Conservation (phyloP, 2,329 filamentous ascomycete genomes). For the Orbilia blumenaviensis region DNA sequence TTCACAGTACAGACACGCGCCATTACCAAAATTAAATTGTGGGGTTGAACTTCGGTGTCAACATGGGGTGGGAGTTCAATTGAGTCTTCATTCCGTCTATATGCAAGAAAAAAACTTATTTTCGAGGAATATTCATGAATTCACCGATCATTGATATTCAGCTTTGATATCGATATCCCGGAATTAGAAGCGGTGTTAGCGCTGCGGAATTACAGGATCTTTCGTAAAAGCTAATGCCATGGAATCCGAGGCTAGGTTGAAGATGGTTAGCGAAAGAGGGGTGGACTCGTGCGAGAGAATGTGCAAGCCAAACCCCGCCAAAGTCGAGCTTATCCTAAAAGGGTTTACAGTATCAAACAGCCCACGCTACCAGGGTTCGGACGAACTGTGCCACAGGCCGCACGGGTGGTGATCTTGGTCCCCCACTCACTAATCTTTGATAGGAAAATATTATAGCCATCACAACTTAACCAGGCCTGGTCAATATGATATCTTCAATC, state of each 20-base stretch:
- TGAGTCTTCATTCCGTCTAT: too few species aligned
- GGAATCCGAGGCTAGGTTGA: background rate
- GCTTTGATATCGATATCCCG: background rate
- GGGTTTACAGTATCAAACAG: background rate
- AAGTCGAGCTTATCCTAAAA: background rate
- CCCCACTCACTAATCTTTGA: too few species aligned
- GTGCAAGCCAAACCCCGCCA: background rate
- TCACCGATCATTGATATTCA: background rate
- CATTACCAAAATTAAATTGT: background rate
- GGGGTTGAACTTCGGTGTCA: background rate
- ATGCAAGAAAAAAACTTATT: too few species aligned
- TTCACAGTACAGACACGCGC: background rate
- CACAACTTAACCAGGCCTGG: too few species aligned
- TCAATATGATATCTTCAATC: too few species aligned
- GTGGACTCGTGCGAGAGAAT: background rate
- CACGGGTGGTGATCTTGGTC: too few species aligned
- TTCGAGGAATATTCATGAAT: too few species aligned
- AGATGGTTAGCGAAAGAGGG: conserved; percentile 1
- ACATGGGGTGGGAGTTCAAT: too few species aligned
- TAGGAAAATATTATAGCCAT: too few species aligned
- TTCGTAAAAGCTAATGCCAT: background rate
- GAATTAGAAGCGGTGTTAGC: background rate
- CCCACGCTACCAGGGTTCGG: too few species aligned
- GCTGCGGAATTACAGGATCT: background rate
- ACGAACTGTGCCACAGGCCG: too few species aligned